phyloP scores from a whole-genome alignment of 2,329 filamentous ascomycete genomes.

The Neurospora sp. region DNA sequence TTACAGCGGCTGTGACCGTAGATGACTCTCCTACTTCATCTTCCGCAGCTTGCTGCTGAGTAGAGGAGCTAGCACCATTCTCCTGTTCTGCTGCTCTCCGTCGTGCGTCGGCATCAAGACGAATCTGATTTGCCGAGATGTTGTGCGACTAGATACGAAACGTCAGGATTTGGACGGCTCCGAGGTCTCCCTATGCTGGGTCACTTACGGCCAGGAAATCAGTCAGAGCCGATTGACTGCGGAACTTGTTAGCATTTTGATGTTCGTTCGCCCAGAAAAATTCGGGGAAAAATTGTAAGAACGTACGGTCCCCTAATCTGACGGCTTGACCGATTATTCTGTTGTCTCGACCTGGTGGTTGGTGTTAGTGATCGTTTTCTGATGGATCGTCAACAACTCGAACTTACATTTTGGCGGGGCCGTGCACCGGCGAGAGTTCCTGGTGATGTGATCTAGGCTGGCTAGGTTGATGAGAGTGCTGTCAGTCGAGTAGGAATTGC shows the following conservation, averaged over 20 bases:
- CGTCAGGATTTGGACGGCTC: not conserved
- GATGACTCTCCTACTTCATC: constrained; percentile 7
- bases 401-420: not conserved
- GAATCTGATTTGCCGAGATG: constrained; percentile 52
- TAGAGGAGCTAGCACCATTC: constrained; percentile 21
- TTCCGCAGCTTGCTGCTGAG: constrained; percentile 18
- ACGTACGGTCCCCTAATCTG: constrained; percentile 26
- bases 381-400: not conserved
- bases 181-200: not conserved
- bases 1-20: constrained; percentile 8
- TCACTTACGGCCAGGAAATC: constrained; percentile 39
- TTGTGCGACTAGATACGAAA: constrained; percentile 50
- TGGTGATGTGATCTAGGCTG: not conserved
- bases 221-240: constrained; percentile 40
- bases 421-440: not conserved
- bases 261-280: not conserved
- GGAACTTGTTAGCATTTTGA: not conserved
- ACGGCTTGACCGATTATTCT: constrained; percentile 8
- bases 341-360: constrained; percentile 13
- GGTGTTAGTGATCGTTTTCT: not conserved
- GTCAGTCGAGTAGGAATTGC: not conserved
- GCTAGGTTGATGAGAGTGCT: not conserved
- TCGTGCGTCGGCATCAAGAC: constrained; percentile 37
- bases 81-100: constrained; percentile 28
- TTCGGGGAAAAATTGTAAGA: not conserved